A percentile compares a stretch with the other conserved stretches of the same genome.
phyloP scores from a whole-genome alignment of 306 rosid species.

The Lathyrus sativus region DNA sequence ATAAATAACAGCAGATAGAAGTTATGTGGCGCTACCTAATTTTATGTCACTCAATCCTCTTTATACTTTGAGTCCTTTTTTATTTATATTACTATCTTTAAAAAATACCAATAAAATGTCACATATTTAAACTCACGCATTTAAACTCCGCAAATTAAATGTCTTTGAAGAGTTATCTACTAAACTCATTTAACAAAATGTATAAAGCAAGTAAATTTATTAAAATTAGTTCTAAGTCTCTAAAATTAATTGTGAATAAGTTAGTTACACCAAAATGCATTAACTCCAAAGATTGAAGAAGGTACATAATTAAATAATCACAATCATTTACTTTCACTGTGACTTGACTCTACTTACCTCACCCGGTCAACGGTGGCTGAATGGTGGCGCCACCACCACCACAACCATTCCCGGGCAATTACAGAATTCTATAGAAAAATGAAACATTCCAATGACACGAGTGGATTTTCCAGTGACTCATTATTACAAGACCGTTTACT shows the following conservation, averaged over 20 bases:
- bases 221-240: background rate
- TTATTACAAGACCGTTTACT: constrained; percentile 34
- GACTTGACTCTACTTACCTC: background rate
- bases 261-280: background rate
- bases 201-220: too few species aligned
- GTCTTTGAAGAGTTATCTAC: too few species aligned
- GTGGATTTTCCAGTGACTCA: constrained; percentile 79
- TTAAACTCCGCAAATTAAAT: too few species aligned
- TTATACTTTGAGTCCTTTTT: too few species aligned
- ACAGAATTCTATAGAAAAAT: constrained; percentile 51
- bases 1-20: too few species aligned
- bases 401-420: background rate
- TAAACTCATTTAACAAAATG: too few species aligned
- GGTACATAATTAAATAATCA: constrained; percentile 5
- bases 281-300: background rate
- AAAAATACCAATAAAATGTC: too few species aligned
- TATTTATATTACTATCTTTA: too few species aligned
- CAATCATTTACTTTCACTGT: background rate
- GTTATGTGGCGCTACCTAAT: too few species aligned
- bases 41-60: too few species aligned
- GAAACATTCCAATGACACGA: constrained; percentile 86
- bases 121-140: too few species aligned
- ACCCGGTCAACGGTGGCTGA: constrained; percentile 29
- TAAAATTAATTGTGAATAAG: background rate
- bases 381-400: constrained; percentile 23